Percentiles rank a stretch among this genome's conserved stretches.
phyloP scores from a whole-genome alignment of 2,329 filamentous ascomycete genomes.

The Clarireedia paspali region DNA sequence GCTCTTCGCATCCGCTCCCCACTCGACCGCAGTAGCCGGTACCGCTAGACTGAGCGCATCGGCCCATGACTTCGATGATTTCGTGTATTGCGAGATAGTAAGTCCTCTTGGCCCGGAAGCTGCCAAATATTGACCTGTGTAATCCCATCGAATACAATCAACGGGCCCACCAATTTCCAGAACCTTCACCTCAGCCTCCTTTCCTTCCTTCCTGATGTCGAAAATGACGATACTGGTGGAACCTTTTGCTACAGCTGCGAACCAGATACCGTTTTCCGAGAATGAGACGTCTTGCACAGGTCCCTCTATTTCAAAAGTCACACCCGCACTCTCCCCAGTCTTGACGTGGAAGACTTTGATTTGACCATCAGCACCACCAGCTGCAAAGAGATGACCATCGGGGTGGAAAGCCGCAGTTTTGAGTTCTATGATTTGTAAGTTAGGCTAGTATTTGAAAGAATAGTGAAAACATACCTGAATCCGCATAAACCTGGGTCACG shows the following conservation, averaged over 20 bases:
- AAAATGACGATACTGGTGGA: conserved; percentile 79
- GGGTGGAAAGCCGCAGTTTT: conserved; percentile 84
- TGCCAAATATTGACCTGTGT: conserved; percentile 87
- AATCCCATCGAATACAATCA: conserved; percentile 78
- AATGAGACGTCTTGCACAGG: conserved; percentile 74
- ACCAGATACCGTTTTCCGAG: conserved; percentile 95
- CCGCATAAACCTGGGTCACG: conserved; percentile 71
- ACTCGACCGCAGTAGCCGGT: conserved; percentile 64
- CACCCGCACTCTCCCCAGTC: conserved; percentile 61
- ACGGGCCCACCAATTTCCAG: conserved; percentile 77
- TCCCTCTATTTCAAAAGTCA: conserved; percentile 61
- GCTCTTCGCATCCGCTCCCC: conserved; percentile 68
- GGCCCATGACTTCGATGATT: conserved; percentile 80
- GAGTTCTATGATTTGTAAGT: conserved; percentile 21
- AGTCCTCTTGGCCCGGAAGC: conserved; percentile 73
- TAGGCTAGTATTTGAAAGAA: background rate
- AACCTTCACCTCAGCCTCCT: conserved; percentile 72
- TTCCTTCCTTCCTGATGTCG: conserved; percentile 86
- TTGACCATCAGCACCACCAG: conserved; percentile 69
- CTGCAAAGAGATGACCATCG: conserved; percentile 88
- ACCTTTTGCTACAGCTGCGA: conserved; percentile 73
- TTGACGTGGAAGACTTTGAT: conserved; percentile 88
- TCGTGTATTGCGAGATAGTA: conserved; percentile 83
- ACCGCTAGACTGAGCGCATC: conserved; percentile 74
- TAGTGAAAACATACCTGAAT: conserved; percentile 56